Conservation (phyloP, 1,284 basidiomycete species). For the Fereydounia khargensis region DNA sequence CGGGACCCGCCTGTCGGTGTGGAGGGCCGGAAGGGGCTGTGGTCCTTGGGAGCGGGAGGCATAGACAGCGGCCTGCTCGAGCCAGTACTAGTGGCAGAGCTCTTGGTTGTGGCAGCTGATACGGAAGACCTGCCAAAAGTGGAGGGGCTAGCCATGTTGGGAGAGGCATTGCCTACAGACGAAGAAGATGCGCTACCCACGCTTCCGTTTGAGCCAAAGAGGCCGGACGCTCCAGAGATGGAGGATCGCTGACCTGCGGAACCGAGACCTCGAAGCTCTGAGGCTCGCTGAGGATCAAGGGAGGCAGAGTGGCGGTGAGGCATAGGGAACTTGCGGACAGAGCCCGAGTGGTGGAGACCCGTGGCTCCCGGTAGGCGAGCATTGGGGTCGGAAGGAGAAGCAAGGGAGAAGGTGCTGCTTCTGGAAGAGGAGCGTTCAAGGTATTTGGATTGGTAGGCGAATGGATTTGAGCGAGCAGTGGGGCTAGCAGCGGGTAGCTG, state of each 20-base stretch:
- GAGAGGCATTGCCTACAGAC: slow-evolving; percentile 5
- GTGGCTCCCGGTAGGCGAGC: slow-evolving; percentile 5
- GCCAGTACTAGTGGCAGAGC: slow-evolving; percentile 4
- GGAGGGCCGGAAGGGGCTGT: slow-evolving; percentile 19
- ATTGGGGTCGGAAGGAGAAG: slow-evolving; percentile 8
- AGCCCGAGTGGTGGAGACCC: slow-evolving; percentile 30
- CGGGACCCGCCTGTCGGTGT: slow-evolving; percentile 16
- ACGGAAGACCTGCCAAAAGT: slow-evolving; percentile 30
- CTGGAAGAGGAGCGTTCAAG: slow-evolving; percentile 45
- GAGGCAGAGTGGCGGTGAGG: slow-evolving; percentile 47
- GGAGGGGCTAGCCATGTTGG: slow-evolving; percentile 10
- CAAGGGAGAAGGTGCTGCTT: slow-evolving; percentile 43
- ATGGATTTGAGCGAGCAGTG: slow-evolving; percentile 36
- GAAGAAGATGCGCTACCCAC: slow-evolving; percentile 15
- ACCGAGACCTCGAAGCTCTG: slow-evolving; percentile 21
- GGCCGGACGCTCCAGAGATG: not conserved
- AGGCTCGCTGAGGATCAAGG: slow-evolving; percentile 31
- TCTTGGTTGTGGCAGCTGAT: slow-evolving; percentile 10
- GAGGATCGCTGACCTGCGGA: slow-evolving; percentile 12
- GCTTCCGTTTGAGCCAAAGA: slow-evolving; percentile 27
- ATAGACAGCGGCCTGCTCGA: slow-evolving; percentile 40
- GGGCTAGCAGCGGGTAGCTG: slow-evolving; percentile 32
- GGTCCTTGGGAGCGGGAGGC: slow-evolving; percentile 44
- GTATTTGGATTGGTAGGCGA: slow-evolving; percentile 49
- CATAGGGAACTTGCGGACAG: slow-evolving; percentile 35